Percentiles rank a stretch among this genome's conserved stretches.
Evolutionary conservation across 129 eudicot genomes (phyloP).

Genomic region (Erigeron canadensis): DNA sequence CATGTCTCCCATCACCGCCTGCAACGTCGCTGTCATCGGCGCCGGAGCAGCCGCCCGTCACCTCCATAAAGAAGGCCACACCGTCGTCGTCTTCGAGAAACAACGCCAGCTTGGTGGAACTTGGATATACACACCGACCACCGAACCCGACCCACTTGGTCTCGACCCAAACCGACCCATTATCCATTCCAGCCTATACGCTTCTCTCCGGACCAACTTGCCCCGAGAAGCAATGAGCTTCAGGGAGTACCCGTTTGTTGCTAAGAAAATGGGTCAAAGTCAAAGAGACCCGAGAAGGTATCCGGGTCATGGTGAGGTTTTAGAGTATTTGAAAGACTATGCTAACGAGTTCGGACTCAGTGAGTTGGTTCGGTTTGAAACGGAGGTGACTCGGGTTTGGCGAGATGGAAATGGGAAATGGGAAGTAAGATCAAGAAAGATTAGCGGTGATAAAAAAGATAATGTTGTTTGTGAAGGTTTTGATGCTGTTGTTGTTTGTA

Average conservation of each 20-base stretch:
- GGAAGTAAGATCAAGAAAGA: conserved; percentile 46
- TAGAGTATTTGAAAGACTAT: conserved; percentile 70
- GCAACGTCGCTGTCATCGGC: conserved; percentile 82
- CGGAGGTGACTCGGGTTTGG: conserved; percentile 63
- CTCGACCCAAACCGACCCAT: conserved; percentile 46
- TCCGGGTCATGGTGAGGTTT: conserved; percentile 82
- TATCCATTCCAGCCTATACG: conserved; percentile 73
- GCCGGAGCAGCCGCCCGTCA: conserved; percentile 93
- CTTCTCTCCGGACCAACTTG: conserved; percentile 76
- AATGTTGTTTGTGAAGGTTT: conserved; percentile 41
- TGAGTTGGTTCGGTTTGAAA: conserved; percentile 61
- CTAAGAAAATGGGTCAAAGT: conserved; percentile 38
- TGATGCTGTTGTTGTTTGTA: conserved; percentile 92
- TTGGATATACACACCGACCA: conserved; percentile 56
- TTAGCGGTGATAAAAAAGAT: conserved; percentile 5
- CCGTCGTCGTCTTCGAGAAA: conserved; percentile 74
- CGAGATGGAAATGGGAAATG: conserved; percentile 50
- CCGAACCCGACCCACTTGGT: conserved; percentile 73
- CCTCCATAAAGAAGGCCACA: conserved; percentile 81
- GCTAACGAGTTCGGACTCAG: conserved; percentile 52
- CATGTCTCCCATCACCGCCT: conserved; percentile 44
- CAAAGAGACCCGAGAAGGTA: conserved; percentile 78
- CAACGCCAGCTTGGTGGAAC: conserved; percentile 65
- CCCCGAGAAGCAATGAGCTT: conserved; percentile 90
- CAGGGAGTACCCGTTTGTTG: conserved; percentile 71